Evolutionary conservation across 2,329 filamentous ascomycete genomes (phyloP).

Genomic region (Hypoxylon sp.): DNA sequence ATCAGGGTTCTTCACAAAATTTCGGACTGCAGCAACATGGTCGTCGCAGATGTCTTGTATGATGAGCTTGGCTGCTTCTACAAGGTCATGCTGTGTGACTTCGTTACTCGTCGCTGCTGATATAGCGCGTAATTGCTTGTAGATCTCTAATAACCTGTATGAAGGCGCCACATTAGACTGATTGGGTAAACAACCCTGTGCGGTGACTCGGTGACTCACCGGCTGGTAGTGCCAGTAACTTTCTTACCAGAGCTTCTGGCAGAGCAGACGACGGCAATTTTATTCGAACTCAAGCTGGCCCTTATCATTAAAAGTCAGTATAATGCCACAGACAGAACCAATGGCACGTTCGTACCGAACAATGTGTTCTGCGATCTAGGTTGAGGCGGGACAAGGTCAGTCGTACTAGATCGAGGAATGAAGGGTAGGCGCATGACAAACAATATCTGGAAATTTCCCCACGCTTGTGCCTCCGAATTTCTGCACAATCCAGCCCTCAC

Average conservation of each 20-base stretch:
- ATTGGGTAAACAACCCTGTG: slow-evolving; percentile 16
- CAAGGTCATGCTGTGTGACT: slow-evolving; percentile 66
- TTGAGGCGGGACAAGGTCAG: slow-evolving; percentile 30
- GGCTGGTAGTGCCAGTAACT: slow-evolving; percentile 93
- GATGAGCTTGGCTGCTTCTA: slow-evolving; percentile 78
- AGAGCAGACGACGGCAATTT: slow-evolving; percentile 94
- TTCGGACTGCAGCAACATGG: slow-evolving; percentile 80
- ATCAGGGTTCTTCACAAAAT: slow-evolving; percentile 70
- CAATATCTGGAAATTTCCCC: slow-evolving; percentile 88
- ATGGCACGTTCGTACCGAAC: slow-evolving; percentile 66
- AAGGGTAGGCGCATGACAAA: slow-evolving; percentile 57
- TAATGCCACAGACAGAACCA: slow-evolving; percentile 23
- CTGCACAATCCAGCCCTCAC: slow-evolving; percentile 84
- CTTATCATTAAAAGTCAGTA: slow-evolving; percentile 57
- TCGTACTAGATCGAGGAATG: slow-evolving; percentile 17
- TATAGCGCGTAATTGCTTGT: slow-evolving; percentile 69
- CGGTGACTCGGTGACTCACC: slow-evolving; percentile 75
- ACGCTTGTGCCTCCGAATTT: slow-evolving; percentile 97
- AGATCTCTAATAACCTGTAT: slow-evolving; percentile 71
- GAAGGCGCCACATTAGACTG: slow-evolving; percentile 40
- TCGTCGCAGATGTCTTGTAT: slow-evolving; percentile 87
- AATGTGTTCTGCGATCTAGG: slow-evolving; percentile 76
- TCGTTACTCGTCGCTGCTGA: slow-evolving; percentile 68
- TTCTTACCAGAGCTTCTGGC: slow-evolving; percentile 96
- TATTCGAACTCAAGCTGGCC: slow-evolving; percentile 74